Percentiles rank a stretch among this genome's conserved stretches.
Evolutionary conservation across 192 early-diverging fungal genomes (phyloP).

Genomic region (Helicostylum pulchrum): DNA sequence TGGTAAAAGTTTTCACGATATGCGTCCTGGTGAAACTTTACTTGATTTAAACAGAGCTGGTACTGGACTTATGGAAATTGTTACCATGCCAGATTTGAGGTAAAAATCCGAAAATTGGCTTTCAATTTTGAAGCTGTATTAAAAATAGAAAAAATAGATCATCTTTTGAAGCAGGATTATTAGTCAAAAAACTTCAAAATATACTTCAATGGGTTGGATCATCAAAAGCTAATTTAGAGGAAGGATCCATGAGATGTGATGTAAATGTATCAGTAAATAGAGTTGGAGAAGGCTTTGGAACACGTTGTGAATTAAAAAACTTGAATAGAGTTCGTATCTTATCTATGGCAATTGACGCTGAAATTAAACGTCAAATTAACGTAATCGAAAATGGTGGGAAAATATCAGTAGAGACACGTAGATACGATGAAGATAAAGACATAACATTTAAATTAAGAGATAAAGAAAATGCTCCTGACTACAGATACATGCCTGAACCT

Average conservation of each 20-base stretch:
- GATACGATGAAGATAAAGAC: constrained; percentile 62
- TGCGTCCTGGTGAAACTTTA: constrained; percentile 56
- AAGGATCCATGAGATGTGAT: constrained; percentile 89
- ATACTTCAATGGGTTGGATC: constrained; percentile 68
- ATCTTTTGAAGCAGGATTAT: constrained; percentile 65
- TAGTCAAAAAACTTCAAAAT: constrained; percentile 76
- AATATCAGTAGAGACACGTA: constrained; percentile 76
- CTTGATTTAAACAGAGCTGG: constrained; percentile 89
- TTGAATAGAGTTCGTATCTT: constrained; percentile 72
- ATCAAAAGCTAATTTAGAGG: constrained; percentile 81
- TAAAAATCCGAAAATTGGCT: constrained; percentile 13
- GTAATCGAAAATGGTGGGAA: constrained; percentile 49
- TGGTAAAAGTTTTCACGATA: constrained; percentile 74
- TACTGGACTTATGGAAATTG: constrained; percentile 86
- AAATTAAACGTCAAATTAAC: constrained; percentile 71
- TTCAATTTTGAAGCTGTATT: background rate
- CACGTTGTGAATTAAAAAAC: constrained; percentile 78
- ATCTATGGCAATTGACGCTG: constrained; percentile 71
- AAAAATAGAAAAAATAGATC: constrained; percentile 39
- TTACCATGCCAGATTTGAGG: constrained; percentile 81
- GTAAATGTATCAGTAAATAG: constrained; percentile 87
- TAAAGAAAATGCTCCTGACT: constrained; percentile 88
- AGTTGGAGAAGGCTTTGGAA: constrained; percentile 50
- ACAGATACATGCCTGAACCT: constrained; percentile 87
- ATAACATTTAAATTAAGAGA: constrained; percentile 67